A percentile compares a stretch with the other conserved stretches of the same genome.
Evolutionary conservation across 768 basidiomycete genomes (phyloP).

Genomic region (Heimioporus sp.): DNA sequence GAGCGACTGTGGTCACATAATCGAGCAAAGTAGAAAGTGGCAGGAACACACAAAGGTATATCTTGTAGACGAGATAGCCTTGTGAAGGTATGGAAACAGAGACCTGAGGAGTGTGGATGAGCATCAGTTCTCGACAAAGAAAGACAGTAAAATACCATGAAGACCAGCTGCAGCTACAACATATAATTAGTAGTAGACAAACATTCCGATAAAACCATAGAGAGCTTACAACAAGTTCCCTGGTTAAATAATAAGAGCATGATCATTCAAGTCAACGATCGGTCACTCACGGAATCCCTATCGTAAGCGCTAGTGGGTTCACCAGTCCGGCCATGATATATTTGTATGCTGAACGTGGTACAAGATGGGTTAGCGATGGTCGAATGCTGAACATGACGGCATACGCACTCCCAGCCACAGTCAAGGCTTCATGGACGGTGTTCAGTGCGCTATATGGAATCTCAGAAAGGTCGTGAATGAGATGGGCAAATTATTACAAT

Average conservation of each 20-base stretch:
- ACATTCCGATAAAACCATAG: background rate
- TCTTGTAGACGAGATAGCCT: background rate
- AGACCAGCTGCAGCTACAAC: background rate
- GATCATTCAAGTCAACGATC: too few relatives aligned
- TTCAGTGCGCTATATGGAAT: background rate
- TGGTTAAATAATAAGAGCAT: background rate
- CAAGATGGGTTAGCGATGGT: background rate
- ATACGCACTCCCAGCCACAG: background rate
- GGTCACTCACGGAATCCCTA: background rate
- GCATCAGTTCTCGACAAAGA: background rate
- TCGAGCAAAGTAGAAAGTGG: background rate
- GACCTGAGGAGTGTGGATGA: background rate
- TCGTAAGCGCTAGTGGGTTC: background rate
- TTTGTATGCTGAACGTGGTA: background rate
- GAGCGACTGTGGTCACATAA: background rate
- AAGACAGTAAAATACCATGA: background rate
- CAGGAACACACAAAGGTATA: background rate
- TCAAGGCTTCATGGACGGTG: background rate
- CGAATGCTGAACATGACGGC: background rate
- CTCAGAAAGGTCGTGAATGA: too few relatives aligned
- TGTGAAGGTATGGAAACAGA: background rate
- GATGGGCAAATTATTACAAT: too few relatives aligned
- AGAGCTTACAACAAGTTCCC: background rate
- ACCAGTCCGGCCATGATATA: background rate
- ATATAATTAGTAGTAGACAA: too few relatives aligned